Conservation (phyloP, 2,329 filamentous ascomycete species). For the Cladosporium sp. region DNA sequence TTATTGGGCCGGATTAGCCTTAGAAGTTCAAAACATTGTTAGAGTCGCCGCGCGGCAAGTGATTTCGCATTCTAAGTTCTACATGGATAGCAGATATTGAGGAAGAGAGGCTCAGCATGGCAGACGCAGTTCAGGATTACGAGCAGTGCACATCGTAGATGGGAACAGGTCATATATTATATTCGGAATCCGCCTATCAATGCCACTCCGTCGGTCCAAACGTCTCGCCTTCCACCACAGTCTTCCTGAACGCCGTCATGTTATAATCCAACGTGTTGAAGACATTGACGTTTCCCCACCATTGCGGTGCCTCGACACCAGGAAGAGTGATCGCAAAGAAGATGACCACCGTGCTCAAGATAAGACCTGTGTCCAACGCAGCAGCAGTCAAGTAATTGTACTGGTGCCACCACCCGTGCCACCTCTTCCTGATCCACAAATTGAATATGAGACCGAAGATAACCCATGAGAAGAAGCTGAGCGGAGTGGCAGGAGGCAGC, state of each 20-base stretch:
- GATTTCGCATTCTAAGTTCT: neutral
- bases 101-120: neutral
- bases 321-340: conserved; percentile 88
- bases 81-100: neutral
- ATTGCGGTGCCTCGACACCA: conserved; percentile 70
- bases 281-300: conserved; percentile 82
- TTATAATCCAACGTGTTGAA: conserved; percentile 30
- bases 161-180: neutral
- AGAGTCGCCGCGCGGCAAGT: neutral
- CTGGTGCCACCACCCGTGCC: conserved; percentile 80
- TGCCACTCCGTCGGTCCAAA: conserved; percentile 59
- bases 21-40: neutral
- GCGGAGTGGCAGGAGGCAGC: conserved; percentile 78
- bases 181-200: neutral
- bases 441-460: conserved; percentile 85
- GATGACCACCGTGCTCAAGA: conserved; percentile 78
- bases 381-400: conserved; percentile 88
- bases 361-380: conserved; percentile 78
- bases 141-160: neutral
- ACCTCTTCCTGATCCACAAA: conserved; percentile 67
- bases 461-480: conserved; percentile 87
- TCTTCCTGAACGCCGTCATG: conserved; percentile 33
- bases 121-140: neutral
- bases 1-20: neutral
- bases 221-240: conserved; percentile 60